Evolutionary conservation across 345 rosid genomes (phyloP).

Genomic region (Adansonia digitata): DNA sequence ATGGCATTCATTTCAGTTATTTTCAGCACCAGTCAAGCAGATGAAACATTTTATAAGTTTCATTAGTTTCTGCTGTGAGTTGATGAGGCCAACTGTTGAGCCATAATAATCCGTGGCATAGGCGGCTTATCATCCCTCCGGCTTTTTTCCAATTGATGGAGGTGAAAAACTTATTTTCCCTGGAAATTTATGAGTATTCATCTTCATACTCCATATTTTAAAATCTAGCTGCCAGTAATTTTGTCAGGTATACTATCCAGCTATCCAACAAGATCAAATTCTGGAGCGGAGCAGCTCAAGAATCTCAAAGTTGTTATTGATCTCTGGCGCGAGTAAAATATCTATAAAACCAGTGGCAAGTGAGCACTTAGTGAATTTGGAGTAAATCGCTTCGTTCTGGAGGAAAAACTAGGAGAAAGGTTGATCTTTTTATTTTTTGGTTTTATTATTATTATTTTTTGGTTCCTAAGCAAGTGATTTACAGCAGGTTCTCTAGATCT

Average conservation of each 20-base stretch:
- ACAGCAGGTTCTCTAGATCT: constrained; percentile 1
- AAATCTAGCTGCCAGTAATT: background rate
- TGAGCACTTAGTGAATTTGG: background rate
- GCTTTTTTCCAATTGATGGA: background rate
- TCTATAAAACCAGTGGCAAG: no score
- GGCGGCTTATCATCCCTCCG: background rate
- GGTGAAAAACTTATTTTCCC: background rate
- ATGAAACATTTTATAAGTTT: background rate
- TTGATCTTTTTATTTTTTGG: background rate
- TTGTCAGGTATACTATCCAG: background rate
- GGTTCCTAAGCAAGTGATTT: background rate
- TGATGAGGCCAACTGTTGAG: background rate
- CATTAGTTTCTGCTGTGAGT: background rate
- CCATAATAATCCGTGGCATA: background rate
- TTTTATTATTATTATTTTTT: background rate
- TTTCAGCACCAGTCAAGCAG: background rate
- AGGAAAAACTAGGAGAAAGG: background rate
- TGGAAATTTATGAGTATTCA: background rate
- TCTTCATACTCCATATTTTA: background rate
- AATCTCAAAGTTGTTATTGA: constrained; percentile 2
- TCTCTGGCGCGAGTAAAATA: no score
- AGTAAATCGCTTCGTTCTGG: background rate
- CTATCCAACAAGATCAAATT: background rate
- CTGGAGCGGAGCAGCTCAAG: background rate
- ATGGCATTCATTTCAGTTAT: background rate